These are phyloP conservation scores for Microdochium bolleyi DNA, from an alignment of 2,329 filamentous ascomycete genomes.

Conservation along the genomic window DNA sequence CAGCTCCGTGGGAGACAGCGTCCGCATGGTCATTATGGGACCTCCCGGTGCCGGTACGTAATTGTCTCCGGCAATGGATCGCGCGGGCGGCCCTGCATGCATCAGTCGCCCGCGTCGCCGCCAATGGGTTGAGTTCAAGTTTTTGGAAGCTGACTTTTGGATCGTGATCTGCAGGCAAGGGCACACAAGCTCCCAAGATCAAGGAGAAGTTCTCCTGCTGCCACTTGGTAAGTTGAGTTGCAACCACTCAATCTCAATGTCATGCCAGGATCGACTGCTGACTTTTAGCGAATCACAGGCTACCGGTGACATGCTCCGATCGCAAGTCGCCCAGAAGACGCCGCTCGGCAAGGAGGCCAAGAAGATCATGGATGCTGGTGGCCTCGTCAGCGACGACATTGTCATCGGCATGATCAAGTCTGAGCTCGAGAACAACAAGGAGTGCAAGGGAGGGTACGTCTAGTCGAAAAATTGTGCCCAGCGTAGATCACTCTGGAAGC, in stretches of 20 bases:
- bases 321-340: constrained; percentile 97
- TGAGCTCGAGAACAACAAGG: constrained; percentile 86
- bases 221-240: constrained; percentile 67
- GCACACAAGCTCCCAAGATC: constrained; percentile 94
- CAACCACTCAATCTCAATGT: too few relatives aligned
- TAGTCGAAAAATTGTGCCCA: not conserved
- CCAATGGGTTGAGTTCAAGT: not conserved
- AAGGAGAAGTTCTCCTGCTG: constrained; percentile 98
- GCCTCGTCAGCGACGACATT: constrained; percentile 96
- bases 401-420: constrained; percentile 99
- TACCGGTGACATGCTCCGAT: constrained; percentile 97
- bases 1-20: constrained; percentile 50
- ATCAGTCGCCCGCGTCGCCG: not conserved
- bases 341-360: constrained; percentile 90
- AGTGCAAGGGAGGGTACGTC: constrained; percentile 91
- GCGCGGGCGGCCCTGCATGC: not conserved
- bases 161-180: constrained; percentile 65
- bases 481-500: constrained; percentile 5
- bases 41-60: constrained; percentile 88
- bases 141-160: constrained; percentile 4
- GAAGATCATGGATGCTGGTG: constrained; percentile 99
- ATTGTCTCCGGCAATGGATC: constrained; percentile 12
- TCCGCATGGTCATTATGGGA: constrained; percentile 97
- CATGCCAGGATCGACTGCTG: too few relatives aligned
- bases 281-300: too few relatives aligned